Evolutionary conservation across 441 rosid species (phyloP).

Genomic region (Erodium trifolium): DNA sequence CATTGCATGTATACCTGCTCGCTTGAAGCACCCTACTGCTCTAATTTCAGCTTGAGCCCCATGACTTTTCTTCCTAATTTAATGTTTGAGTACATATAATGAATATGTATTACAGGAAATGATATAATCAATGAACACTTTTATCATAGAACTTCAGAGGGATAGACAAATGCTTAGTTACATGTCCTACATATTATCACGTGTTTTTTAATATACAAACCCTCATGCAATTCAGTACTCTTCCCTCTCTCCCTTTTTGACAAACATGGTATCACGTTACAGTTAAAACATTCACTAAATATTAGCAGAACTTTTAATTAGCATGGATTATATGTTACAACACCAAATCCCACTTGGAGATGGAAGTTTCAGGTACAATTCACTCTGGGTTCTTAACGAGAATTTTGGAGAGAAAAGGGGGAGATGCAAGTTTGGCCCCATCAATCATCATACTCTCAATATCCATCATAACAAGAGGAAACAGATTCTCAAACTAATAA

Average conservation of each 20-base stretch:
- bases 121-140: neutral
- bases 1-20: constrained; percentile 30
- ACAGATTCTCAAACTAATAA: neutral
- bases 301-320: neutral
- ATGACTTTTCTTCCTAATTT: neutral
- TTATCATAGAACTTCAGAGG: neutral
- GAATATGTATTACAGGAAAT: constrained; percentile 5
- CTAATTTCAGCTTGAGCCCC: constrained; percentile 26
- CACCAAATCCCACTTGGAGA: neutral
- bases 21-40: constrained; percentile 22
- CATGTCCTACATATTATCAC: too few relatives aligned
- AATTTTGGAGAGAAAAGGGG: neutral
- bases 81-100: constrained; percentile 13
- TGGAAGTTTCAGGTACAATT: neutral
- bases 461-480: neutral
- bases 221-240: neutral
- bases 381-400: neutral
- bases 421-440: neutral
- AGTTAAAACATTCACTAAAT: neutral
- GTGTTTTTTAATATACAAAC: neutral
- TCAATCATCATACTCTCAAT: neutral
- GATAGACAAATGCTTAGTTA: too few relatives aligned
- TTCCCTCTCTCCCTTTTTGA: neutral
- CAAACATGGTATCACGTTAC: neutral
- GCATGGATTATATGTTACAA: neutral